phyloP scores from a whole-genome alignment of 331 rosid genomes.

The Quercus lobata region DNA sequence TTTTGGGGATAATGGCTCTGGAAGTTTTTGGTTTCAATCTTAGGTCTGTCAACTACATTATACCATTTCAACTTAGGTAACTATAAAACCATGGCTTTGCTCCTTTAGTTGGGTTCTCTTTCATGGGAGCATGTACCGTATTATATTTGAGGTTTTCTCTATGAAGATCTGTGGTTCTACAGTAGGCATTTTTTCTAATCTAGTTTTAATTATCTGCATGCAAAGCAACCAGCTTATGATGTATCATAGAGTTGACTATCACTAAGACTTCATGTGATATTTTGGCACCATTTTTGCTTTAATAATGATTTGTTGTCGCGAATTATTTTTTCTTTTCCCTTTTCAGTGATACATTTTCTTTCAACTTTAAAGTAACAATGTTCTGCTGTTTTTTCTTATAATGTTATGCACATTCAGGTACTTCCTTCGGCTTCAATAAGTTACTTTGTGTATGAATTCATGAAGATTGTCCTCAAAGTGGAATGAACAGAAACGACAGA shows the following conservation, averaged over 20 bases:
- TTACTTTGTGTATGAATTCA: constrained; percentile 91
- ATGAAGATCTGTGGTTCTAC: background rate
- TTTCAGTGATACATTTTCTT: constrained; percentile 12
- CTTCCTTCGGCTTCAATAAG: constrained; percentile 97
- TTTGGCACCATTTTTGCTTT: background rate
- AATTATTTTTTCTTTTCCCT: background rate
- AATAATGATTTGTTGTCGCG: background rate
- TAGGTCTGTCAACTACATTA: background rate
- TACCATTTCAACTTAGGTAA: background rate
- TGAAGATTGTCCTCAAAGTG: constrained; percentile 93
- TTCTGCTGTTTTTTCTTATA: background rate
- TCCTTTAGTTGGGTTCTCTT: background rate
- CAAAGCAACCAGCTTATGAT: no score
- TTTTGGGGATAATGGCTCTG: background rate
- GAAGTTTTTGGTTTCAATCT: background rate
- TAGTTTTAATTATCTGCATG: no score
- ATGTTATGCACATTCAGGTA: constrained; percentile 53
- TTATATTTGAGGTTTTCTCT: background rate
- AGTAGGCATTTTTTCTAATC: no score
- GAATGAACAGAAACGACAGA: constrained; percentile 48
- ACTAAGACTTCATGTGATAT: background rate
- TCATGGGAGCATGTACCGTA: background rate
- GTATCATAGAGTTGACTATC: background rate
- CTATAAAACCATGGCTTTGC: background rate
- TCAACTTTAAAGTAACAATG: background rate